A percentile compares a stretch with the other conserved stretches of the same genome.
Evolutionary conservation across 495 filamentous ascomycete species (phyloP).

Genomic region (Tuber microsphaerosporum): DNA sequence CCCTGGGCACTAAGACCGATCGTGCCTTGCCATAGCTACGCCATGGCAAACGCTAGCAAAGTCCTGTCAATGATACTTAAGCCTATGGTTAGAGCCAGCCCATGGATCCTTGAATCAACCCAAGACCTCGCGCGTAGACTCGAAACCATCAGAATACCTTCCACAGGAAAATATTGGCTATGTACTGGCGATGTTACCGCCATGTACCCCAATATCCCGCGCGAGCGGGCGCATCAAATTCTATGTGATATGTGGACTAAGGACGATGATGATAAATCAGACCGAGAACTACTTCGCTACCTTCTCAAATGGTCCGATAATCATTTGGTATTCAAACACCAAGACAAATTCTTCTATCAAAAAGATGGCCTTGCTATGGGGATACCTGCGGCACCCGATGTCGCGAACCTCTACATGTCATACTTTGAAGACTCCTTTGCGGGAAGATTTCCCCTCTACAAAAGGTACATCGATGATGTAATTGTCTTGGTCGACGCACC

Average conservation of each 20-base stretch:
- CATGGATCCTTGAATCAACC: background rate
- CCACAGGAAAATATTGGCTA: background rate
- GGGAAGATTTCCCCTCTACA: too few relatives aligned
- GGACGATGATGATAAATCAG: too few relatives aligned
- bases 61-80: background rate
- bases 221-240: too few relatives aligned
- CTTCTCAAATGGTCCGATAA: background rate
- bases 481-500: too few relatives aligned
- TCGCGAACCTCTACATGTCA: slow-evolving; percentile 5
- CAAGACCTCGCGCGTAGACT: background rate
- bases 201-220: too few relatives aligned
- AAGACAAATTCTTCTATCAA: background rate
- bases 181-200: too few relatives aligned
- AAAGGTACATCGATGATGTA: too few relatives aligned
- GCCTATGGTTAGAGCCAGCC: too few relatives aligned
- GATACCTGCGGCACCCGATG: background rate
- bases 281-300: too few relatives aligned
- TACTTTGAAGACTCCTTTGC: background rate
- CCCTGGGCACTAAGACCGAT: slow-evolving; percentile 3
- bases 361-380: slow-evolving; percentile 4
- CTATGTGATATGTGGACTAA: too few relatives aligned
- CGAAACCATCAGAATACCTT: background rate
- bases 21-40: slow-evolving; percentile 4
- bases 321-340: background rate
- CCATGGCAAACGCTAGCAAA: background rate